Base-by-base conservation (phyloP, 169 alveolate species). In the Eimeria praecox region DNA sequence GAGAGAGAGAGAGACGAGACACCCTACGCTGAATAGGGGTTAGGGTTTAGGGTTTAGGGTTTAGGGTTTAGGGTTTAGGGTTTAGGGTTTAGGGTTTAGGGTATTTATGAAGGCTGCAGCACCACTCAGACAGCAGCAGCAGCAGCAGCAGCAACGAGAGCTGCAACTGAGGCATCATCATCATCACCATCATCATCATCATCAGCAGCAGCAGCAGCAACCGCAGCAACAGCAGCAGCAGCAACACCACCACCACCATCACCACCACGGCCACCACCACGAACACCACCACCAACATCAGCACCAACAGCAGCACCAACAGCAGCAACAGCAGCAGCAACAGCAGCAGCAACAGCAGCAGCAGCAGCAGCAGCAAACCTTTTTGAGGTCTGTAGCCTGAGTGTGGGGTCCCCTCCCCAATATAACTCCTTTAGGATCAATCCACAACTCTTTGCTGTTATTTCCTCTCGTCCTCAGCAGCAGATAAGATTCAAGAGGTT, bases 331-430 rank as follows among this genome's bases (percentile, higher is more conserved):
- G 10, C 77, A 3, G 77, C 77, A 64, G n/a, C 77, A 14, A 30
- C 77, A 64, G 77, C 35, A 64, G 77, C 35, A 64, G 77, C 35
- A 64, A 30, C 42, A 64, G 3, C 77, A 64, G 77, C 77, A 64
- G 77, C 10, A 18, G 77, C 77, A 18, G 77, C n/a, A 64, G 77
- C 77, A 18, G 62, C 62, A 52, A 20, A 82, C 96, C 97, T 98
- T 98, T 92, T 94, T 97, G 94, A 95, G 97, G 16, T 96, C 96
- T 20, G 97, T 91, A 91, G 96, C 97, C 0, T 98, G 66, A 82
- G 52, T 97, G 93, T 97, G 97, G 35, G 98, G 98, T 12, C 98
- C 98, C n/a, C 98, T 90, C 49, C 98, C 98, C 80, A 98, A 94
- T 35, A 98, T 97, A 3, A 97, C 98, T 10, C 98, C 98, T 86